Conservation (phyloP, 2,329 filamentous ascomycete genomes). For the Paraphaeosphaeria minitans region DNA sequence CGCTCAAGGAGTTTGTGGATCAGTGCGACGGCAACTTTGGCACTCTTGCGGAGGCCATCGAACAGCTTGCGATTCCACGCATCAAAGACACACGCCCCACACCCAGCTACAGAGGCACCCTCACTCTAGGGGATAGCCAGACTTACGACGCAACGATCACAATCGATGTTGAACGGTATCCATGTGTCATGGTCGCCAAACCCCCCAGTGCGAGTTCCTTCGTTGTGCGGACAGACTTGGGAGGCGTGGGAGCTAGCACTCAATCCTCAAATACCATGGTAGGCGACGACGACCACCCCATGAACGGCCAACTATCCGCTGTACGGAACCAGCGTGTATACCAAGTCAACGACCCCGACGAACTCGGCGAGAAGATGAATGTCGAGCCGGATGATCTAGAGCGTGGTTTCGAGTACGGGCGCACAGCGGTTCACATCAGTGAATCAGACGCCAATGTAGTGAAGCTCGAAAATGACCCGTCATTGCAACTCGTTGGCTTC, state of each 20-base stretch:
- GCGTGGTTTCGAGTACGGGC: constrained; percentile 93
- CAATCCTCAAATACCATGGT: constrained; percentile 59
- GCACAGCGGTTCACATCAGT: constrained; percentile 87
- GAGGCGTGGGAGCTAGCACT: constrained; percentile 53
- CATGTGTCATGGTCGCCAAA: constrained; percentile 78
- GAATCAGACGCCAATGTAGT: constrained; percentile 86
- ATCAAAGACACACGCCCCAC: constrained; percentile 78
- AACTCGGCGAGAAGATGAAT: constrained; percentile 78
- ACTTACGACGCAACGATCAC: constrained; percentile 74
- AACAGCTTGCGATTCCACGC: constrained; percentile 76
- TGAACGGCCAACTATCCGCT: constrained; percentile 58
- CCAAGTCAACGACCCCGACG: constrained; percentile 74
- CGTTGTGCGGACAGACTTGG: constrained; percentile 58
- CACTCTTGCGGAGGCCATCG: constrained; percentile 85
- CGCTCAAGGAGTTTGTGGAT: constrained; percentile 68
- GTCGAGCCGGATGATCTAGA: constrained; percentile 82
- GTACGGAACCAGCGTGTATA: constrained; percentile 83
- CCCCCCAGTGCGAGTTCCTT: constrained; percentile 79
- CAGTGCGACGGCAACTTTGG: constrained; percentile 73
- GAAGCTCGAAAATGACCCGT: constrained; percentile 77
- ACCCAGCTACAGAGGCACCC: constrained; percentile 76
- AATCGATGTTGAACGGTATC: constrained; percentile 90
- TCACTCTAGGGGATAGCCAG: constrained; percentile 79
- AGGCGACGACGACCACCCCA: constrained; percentile 45
- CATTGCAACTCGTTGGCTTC: constrained; percentile 86